Percentiles rank a stretch among this genome's conserved stretches.
Evolutionary conservation across 768 basidiomycete species (phyloP).

Genomic region (Suillus subaureus): DNA sequence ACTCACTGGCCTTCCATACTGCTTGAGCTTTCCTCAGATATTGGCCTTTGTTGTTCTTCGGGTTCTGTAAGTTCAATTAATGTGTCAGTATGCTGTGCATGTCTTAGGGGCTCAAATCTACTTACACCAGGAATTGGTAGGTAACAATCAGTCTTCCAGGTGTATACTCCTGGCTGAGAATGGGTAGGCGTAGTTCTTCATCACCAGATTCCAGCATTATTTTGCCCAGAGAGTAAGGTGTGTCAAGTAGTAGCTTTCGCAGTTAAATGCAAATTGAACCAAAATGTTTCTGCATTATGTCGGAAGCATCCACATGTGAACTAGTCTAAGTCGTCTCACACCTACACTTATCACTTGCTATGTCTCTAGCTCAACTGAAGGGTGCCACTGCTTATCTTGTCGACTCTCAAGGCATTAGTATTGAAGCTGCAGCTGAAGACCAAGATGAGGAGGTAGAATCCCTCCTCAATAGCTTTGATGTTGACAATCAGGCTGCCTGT

Average conservation of each 20-base stretch:
- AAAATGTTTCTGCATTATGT: no score
- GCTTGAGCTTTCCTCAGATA: not conserved
- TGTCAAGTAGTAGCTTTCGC: no score
- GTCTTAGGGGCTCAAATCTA: not conserved
- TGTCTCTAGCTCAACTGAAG: not conserved
- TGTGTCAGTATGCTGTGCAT: not conserved
- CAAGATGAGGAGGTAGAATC: constrained; percentile 9
- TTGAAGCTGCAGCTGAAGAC: constrained; percentile 7
- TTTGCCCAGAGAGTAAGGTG: no score
- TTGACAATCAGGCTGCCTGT: constrained; percentile 1
- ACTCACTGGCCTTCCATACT: constrained; percentile 11
- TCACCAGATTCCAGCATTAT: not conserved
- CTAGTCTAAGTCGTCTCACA: no score
- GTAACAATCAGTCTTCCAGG: not conserved
- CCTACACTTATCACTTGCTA: no score
- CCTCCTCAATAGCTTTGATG: constrained; percentile 5
- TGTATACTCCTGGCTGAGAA: not conserved
- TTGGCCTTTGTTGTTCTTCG: not conserved
- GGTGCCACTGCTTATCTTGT: not conserved
- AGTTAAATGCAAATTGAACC: no score
- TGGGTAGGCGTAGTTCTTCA: not conserved
- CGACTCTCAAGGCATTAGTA: not conserved
- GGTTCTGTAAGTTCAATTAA: constrained; percentile 2
- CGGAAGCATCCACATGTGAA: no score
- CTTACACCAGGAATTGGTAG: not conserved